Conservation (phyloP, 208 protist species). For the Trichomonas tenax region DNA sequence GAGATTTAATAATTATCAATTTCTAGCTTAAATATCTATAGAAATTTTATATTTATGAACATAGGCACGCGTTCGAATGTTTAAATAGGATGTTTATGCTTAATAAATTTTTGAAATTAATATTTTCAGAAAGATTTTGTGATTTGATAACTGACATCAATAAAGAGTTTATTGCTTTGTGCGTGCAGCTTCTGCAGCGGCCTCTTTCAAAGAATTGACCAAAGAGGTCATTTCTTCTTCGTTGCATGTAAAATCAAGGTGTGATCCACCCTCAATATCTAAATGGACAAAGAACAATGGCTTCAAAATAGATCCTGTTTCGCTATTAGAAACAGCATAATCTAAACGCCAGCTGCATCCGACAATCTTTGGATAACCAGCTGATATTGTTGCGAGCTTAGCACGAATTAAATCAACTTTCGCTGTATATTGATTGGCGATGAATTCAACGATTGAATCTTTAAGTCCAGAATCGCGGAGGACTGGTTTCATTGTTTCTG, state of each 20-base stretch:
- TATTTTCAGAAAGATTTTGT: too few species aligned
- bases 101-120: too few species aligned
- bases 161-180: neutral
- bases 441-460: neutral
- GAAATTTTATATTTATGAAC: too few species aligned
- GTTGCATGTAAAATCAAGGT: neutral
- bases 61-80: too few species aligned
- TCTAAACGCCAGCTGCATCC: neutral
- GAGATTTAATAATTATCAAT: too few species aligned
- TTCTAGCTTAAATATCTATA: too few species aligned
- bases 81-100: too few species aligned
- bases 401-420: neutral
- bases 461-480: neutral
- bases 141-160: neutral
- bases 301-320: neutral
- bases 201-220: neutral
- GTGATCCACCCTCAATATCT: neutral
- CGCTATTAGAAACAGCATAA: neutral
- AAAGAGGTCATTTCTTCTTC: constrained; percentile 20
- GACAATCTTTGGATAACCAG: neutral
- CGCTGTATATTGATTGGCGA: neutral
- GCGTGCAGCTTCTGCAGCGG: neutral
- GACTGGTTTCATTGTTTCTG: neutral
- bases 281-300: neutral
- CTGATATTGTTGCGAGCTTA: neutral